Base-by-base conservation (phyloP, 169 alveolate species). In the Theileria orientalis region DNA sequence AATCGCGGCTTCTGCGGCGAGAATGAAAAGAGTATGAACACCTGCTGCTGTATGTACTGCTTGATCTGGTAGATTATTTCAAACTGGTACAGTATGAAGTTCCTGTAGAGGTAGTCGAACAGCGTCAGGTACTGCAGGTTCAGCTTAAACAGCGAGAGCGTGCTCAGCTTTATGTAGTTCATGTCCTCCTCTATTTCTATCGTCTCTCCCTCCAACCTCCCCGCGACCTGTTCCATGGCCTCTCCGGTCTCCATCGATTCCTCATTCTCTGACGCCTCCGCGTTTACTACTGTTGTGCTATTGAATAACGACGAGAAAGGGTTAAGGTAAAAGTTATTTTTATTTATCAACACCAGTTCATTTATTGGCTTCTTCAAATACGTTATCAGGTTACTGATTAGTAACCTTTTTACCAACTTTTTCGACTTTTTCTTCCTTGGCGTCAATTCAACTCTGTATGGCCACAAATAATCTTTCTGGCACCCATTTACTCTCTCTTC, bases 31-130 rank as follows among this genome's bases (percentile, higher is more conserved):
- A 37, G 19, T 3, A 19, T 19, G 74, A 88, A 90, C 19, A 92
- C 84, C n/a, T 91, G 87, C 69, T 91, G 93, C 69, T 91, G 92
- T 19, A 95, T 70, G 74, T 94, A 94, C 32, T 90, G 90, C 47
- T 94, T 92, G 46, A 95, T 92, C 75, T 92, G 97, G 62, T 91
- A 92, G 19, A 92, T 87, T 42, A 96, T 86, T 83, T 95, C 97
- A 78, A 92, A 75, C 56, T 94, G 86, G 83, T 82, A 94, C 63
- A 95, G 91, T 25, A 88, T 85, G 83, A 92, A 95, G 75, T 94
- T 95, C 29, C 96, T 88, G 74, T 91, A 86, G 59, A 95, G 73
- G 80, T 93, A 94, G 80, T 95, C 98, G 75, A 91, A 94, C 69
- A 95, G 69, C 19, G 96, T 91, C 66, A 95, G 85, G 78, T 93